Base-by-base conservation (phyloP, 495 filamentous ascomycete species). In the Pseudotulostoma volvatum region DNA sequence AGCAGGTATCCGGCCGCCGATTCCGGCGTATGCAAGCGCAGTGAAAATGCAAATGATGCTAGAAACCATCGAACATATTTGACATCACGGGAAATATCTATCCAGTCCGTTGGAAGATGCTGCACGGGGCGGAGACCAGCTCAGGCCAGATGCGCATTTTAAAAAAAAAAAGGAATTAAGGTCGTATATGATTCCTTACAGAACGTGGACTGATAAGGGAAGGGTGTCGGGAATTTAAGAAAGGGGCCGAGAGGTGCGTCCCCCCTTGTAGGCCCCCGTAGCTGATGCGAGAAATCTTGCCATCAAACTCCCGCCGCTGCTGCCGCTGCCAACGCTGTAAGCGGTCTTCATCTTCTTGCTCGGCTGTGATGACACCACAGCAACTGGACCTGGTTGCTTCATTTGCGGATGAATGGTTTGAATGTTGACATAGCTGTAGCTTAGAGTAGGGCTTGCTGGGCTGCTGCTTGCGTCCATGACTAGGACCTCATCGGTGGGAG, bases 231-330 rank as follows among this genome's bases (percentile, higher is more conserved):
- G n/a, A n/a, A n/a, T n/a, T n/a, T n/a, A n/a, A n/a, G n/a, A n/a
- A n/a, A n/a, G n/a, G n/a, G n/a, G n/a, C n/a, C 40, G 40, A 23
- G 39, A 34, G 16, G 56, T 57, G 13, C 62, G 60, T 23, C 52
- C 49, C 19, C 55, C 53, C 58, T 63, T 62, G 37, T 66, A 66
- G 7, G 59, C 59, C 2, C 61, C 54, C 9, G 63, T 55, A 0
- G 60, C 63, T 0, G 63, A 63, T 1, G 61, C 63, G 16, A 67
- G 39, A 44, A 67, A 63, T 1, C 63, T 49, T 11, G 63, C 61
- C n/a, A 67, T 57, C 20, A 66, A 51, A 8, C 63, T 61, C 16
- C 48, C 45, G 31, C 55, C 38, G 8, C 61, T 59, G 9, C 48
- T 44, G 33, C 54, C 40, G n/a, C n/a, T n/a, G 19, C 51, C 43